Conservation (phyloP, 139 green algal species). For the Nannochloris sp. region DNA sequence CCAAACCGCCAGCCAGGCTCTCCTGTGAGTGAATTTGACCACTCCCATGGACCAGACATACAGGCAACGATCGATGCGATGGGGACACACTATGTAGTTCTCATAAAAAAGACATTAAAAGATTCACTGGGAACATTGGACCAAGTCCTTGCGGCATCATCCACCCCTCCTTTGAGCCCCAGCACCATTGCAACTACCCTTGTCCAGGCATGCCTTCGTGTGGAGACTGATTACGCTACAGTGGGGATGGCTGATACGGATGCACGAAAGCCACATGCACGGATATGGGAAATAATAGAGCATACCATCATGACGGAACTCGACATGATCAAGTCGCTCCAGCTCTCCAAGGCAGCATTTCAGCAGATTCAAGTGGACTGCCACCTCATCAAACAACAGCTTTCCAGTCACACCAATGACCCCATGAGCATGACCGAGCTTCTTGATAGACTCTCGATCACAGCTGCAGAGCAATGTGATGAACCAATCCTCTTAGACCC, state of each 20-base stretch:
- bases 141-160: neutral
- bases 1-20: neutral
- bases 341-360: constrained; percentile 3
- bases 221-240: neutral
- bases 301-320: neutral
- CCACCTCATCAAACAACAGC: constrained; percentile 46
- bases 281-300: neutral
- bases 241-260: neutral
- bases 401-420: constrained; percentile 15
- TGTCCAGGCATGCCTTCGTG: neutral
- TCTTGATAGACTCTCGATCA: constrained; percentile 50
- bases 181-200: neutral
- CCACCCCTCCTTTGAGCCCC: neutral
- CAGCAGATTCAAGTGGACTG: constrained; percentile 66
- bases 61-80: no score
- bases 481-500: constrained; percentile 65
- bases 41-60: no score
- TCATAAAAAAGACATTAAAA: no score
- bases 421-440: no score
- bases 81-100: no score
- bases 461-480: constrained; percentile 54
- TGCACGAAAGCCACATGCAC: neutral
- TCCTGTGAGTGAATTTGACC: no score
- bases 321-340: neutral
- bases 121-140: no score